phyloP scores from a whole-genome alignment of 495 filamentous ascomycete genomes.

The Tuber indicum region DNA sequence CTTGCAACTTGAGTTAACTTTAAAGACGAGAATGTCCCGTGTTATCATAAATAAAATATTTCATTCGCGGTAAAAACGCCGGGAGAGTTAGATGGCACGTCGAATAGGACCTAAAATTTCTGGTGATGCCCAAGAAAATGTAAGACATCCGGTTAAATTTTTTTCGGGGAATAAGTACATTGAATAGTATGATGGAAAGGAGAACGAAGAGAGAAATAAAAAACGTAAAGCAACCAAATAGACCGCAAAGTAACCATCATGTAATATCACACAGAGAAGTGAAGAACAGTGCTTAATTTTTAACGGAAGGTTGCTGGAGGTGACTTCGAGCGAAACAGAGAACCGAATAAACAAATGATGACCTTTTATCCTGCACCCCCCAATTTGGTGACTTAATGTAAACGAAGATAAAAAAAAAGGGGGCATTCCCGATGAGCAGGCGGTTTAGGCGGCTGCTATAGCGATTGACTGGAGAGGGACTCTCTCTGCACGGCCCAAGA shows the following conservation, averaged over 20 bases:
- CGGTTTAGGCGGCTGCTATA: constrained; percentile 33
- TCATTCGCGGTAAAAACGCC: too few species aligned
- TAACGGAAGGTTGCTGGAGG: neutral
- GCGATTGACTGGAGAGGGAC: constrained; percentile 38
- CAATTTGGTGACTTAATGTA: neutral
- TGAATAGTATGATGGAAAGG: neutral
- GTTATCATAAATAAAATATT: too few species aligned
- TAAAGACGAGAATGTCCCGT: too few species aligned
- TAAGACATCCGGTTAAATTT: neutral
- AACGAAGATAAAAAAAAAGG: neutral
- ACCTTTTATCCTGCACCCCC: neutral
- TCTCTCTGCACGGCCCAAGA: constrained; percentile 39
- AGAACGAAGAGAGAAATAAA: neutral
- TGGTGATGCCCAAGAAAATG: neutral
- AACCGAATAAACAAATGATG: neutral
- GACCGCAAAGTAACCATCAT: neutral
- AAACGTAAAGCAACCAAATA: neutral
- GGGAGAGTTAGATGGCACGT: too few species aligned
- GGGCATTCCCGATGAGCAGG: neutral
- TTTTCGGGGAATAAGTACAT: constrained; percentile 2
- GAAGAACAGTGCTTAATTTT: neutral
- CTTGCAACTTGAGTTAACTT: too few species aligned
- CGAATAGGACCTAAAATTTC: neutral
- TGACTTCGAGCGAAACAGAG: neutral
- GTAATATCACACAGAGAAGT: constrained; percentile 4